These are phyloP conservation scores for Kondoa subrosea DNA, from an alignment of 768 basidiomycete species.

Conservation along the genomic window DNA sequence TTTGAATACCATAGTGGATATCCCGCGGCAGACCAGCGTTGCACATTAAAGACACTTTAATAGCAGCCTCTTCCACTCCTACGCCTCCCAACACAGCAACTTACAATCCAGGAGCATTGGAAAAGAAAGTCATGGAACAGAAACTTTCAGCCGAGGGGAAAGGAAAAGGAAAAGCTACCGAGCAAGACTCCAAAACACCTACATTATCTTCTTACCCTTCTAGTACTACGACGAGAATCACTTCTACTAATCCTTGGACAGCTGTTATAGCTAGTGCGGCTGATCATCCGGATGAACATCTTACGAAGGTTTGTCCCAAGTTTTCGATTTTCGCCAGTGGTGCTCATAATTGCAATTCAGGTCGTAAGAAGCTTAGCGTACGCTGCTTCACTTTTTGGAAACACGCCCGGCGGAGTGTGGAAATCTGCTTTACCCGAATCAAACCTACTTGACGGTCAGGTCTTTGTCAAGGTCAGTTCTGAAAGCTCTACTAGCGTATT, in stretches of 20 bases:
- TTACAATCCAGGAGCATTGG: not conserved
- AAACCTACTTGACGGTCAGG: constrained; percentile 24
- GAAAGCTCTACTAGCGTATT: too few relatives aligned
- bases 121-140: constrained; percentile 1
- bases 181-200: constrained; percentile 4
- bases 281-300: constrained; percentile 27
- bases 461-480: constrained; percentile 25
- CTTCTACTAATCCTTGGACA: constrained; percentile 10
- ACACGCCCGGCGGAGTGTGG: not conserved
- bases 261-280: constrained; percentile 15
- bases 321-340: not conserved
- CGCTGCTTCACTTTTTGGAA: not conserved
- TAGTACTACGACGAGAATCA: not conserved
- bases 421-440: constrained; percentile 6
- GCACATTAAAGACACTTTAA: constrained; percentile 23
- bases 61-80: constrained; percentile 21
- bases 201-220: not conserved
- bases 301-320: constrained; percentile 19
- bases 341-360: not conserved
- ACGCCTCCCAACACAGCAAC: not conserved
- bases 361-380: not conserved
- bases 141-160: not conserved
- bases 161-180: not conserved
- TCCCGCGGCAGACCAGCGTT: constrained; percentile 25
- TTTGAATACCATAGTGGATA: constrained; percentile 25